phyloP scores from a whole-genome alignment of 2,329 filamentous ascomycete species.

The Claviceps citrina region DNA sequence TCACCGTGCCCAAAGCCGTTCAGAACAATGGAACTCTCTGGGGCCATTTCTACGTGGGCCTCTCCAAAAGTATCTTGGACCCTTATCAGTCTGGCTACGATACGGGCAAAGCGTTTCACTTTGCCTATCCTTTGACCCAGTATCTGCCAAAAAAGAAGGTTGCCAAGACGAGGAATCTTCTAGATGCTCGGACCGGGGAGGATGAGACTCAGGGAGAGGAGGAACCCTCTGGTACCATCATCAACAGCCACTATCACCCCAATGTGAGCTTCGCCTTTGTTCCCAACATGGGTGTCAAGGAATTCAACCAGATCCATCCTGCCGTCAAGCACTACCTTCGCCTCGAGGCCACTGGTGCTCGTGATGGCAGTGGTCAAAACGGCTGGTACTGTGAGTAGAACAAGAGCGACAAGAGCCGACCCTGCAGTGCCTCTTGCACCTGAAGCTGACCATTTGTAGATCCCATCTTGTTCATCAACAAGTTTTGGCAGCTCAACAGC shows the following conservation, averaged over 20 bases:
- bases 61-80: slow-evolving; percentile 62
- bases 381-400: slow-evolving; percentile 60
- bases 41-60: slow-evolving; percentile 82
- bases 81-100: slow-evolving; percentile 60
- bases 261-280: slow-evolving; percentile 85
- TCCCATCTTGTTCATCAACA: slow-evolving; percentile 82
- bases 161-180: slow-evolving; percentile 71
- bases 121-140: slow-evolving; percentile 71
- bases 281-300: slow-evolving; percentile 58
- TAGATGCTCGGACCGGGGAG: slow-evolving; percentile 36
- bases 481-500: slow-evolving; percentile 85
- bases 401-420: background rate
- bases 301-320: slow-evolving; percentile 52
- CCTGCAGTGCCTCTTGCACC: background rate
- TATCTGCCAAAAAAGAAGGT: slow-evolving; percentile 85
- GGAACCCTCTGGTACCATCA: slow-evolving; percentile 47
- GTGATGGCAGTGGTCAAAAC: slow-evolving; percentile 73
- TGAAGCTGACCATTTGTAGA: slow-evolving; percentile 21
- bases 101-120: slow-evolving; percentile 62
- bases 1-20: slow-evolving; percentile 61
- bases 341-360: slow-evolving; percentile 63
- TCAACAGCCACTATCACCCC: slow-evolving; percentile 83
- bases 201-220: slow-evolving; percentile 37
- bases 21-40: slow-evolving; percentile 89
- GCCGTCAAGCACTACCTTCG: slow-evolving; percentile 64